A percentile compares a stretch with the other conserved stretches of the same genome.
These are phyloP conservation scores for Dendrothele bispora DNA, from an alignment of 768 basidiomycete genomes.

Conservation along the genomic window DNA sequence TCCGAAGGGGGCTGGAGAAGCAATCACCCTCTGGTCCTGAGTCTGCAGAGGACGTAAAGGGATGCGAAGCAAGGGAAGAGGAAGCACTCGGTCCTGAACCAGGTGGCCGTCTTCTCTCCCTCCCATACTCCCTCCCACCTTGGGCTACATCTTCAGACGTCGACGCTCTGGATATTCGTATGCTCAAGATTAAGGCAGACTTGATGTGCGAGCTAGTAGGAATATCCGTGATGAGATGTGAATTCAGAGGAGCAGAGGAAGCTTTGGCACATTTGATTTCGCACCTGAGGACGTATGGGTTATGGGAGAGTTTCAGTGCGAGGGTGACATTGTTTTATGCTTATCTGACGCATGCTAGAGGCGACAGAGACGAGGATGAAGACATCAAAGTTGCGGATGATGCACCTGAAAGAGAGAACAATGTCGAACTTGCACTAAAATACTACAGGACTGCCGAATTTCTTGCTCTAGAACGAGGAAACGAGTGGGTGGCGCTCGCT, in stretches of 20 bases:
- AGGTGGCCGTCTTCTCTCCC: too few relatives aligned
- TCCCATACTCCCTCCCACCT: too few relatives aligned
- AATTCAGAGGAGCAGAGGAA: constrained; percentile 62
- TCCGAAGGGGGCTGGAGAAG: constrained; percentile 34
- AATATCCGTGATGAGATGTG: constrained; percentile 67
- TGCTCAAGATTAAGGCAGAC: constrained; percentile 70
- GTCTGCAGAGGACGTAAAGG: too few relatives aligned
- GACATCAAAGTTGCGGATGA: too few relatives aligned
- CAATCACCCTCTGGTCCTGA: too few relatives aligned
- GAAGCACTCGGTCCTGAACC: too few relatives aligned
- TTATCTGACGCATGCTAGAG: constrained; percentile 71
- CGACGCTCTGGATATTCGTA: constrained; percentile 42
- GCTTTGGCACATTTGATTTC: too few relatives aligned
- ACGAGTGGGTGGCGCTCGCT: constrained; percentile 1
- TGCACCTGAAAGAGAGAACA: too few relatives aligned
- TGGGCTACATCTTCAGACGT: constrained; percentile 58
- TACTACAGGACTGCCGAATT: constrained; percentile 66
- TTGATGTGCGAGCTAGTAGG: constrained; percentile 68
- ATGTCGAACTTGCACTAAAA: constrained; percentile 53
- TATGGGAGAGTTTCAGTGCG: constrained; percentile 53
- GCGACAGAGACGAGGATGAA: too few relatives aligned
- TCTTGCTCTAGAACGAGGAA: constrained; percentile 28
- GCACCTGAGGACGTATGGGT: constrained; percentile 54
- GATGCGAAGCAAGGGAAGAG: too few relatives aligned
- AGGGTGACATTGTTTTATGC: constrained; percentile 70